Evolutionary conservation across 345 rosid species (phyloP).

Genomic region (Barbarea vulgaris): DNA sequence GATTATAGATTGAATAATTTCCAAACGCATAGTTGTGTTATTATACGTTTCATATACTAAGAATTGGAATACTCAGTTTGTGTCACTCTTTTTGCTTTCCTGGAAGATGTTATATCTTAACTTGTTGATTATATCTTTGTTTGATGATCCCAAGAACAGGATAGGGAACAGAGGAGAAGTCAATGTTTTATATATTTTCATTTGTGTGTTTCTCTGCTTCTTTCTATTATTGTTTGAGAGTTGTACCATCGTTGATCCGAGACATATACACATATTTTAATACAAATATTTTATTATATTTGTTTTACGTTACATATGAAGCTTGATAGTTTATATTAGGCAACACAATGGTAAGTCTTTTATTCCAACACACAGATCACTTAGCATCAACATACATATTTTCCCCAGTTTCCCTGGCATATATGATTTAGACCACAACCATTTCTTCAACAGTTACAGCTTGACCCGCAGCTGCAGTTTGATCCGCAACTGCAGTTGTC

Average conservation of each 20-base stretch:
- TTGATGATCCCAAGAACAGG: slow-evolving; percentile 62
- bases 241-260: not conserved
- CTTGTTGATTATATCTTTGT: not conserved
- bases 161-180: slow-evolving; percentile 86
- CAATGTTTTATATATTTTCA: slow-evolving; percentile 49
- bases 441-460: slow-evolving; percentile 45
- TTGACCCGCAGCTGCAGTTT: slow-evolving; percentile 61
- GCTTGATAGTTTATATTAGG: not conserved
- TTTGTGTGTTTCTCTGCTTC: slow-evolving; percentile 22
- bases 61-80: slow-evolving; percentile 31
- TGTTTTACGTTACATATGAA: slow-evolving; percentile 10
- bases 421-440: slow-evolving; percentile 1
- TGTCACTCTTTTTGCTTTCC: not conserved
- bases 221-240: not conserved
- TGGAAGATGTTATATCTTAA: not conserved
- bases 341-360: slow-evolving; percentile 12
- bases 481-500: slow-evolving; percentile 69
- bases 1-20: not conserved
- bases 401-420: slow-evolving; percentile 1
- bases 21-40: not conserved
- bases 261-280: not conserved
- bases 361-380: slow-evolving; percentile 31
- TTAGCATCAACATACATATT: slow-evolving; percentile 7
- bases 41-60: not conserved
- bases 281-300: slow-evolving; percentile 6